Conservation (phyloP, 495 filamentous ascomycete species). For the Penicillium crystallinum region DNA sequence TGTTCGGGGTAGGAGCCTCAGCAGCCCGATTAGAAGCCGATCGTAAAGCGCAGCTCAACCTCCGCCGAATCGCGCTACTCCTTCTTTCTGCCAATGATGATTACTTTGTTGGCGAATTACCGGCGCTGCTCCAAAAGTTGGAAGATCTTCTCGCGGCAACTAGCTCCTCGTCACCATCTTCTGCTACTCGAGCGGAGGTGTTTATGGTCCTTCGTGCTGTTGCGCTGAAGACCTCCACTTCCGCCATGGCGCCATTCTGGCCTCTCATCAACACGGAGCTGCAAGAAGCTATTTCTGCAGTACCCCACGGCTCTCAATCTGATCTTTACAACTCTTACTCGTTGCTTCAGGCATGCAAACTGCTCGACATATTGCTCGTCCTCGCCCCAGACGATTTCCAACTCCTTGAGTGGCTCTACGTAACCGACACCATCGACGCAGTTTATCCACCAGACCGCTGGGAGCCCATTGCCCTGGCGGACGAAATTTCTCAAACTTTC, state of each 20-base stretch:
- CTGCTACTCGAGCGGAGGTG: conserved; percentile 78
- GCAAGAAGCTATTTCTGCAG: conserved; percentile 71
- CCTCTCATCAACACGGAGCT: conserved; percentile 84
- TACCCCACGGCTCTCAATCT: conserved; percentile 64
- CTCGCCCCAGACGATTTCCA: conserved; percentile 93
- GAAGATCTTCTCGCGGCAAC: conserved; percentile 85
- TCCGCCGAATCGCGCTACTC: conserved; percentile 74
- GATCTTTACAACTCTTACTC: conserved; percentile 71
- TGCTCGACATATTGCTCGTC: conserved; percentile 80
- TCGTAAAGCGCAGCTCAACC: conserved; percentile 84
- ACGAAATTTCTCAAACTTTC: conserved; percentile 78
- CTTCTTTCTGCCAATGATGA: conserved; percentile 70
- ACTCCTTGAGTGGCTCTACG: conserved; percentile 90
- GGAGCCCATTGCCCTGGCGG: conserved; percentile 71
- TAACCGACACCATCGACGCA: conserved; percentile 94
- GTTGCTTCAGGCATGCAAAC: conserved; percentile 84
- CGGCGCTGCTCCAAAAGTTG: conserved; percentile 71
- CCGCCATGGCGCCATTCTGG: conserved; percentile 81
- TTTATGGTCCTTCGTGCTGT: conserved; percentile 85
- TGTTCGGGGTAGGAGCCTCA: conserved; percentile 94
- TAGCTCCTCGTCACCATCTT: conserved; percentile 84
- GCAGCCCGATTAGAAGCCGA: conserved; percentile 93
- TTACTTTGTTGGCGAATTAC: conserved; percentile 71
- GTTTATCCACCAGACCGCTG: conserved; percentile 77
- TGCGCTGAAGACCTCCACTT: conserved; percentile 65